These are phyloP conservation scores for Penicillium brasilianum DNA, from an alignment of 2,329 filamentous ascomycete species.

Conservation along the genomic window DNA sequence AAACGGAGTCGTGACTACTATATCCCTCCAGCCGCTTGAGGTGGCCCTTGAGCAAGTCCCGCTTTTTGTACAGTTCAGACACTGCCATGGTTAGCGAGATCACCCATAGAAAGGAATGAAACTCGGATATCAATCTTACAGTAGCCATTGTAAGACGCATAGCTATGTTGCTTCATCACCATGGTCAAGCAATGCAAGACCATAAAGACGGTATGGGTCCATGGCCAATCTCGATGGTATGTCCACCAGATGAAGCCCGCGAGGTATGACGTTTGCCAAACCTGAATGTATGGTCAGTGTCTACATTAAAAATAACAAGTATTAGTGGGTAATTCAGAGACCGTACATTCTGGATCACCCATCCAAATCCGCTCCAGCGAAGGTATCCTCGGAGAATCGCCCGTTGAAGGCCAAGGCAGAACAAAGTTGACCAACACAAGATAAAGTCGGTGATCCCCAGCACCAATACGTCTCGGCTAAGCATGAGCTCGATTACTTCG, in stretches of 20 bases:
- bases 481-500: conserved; percentile 74
- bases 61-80: conserved; percentile 63
- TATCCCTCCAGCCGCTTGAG: conserved; percentile 18
- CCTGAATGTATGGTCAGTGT: conserved; percentile 40
- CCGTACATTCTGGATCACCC: conserved; percentile 72
- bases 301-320: background rate
- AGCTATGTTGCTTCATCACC: conserved; percentile 77
- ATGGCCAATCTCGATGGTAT: conserved; percentile 75
- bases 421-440: conserved; percentile 69
- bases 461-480: conserved; percentile 57
- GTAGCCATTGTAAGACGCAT: conserved; percentile 79
- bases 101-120: too few species aligned
- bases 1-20: background rate
- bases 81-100: conserved; percentile 39
- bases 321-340: background rate
- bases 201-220: conserved; percentile 81
- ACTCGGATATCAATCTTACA: conserved; percentile 38
- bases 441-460: conserved; percentile 67
- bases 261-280: conserved; percentile 73
- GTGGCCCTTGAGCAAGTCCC: conserved; percentile 37
- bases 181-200: conserved; percentile 72
- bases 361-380: conserved; percentile 70
- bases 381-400: conserved; percentile 64
- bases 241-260: conserved; percentile 67
- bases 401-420: conserved; percentile 70